Base-by-base conservation (phyloP, 352 stramenopile species). In the Globisporangium perplexum region DNA sequence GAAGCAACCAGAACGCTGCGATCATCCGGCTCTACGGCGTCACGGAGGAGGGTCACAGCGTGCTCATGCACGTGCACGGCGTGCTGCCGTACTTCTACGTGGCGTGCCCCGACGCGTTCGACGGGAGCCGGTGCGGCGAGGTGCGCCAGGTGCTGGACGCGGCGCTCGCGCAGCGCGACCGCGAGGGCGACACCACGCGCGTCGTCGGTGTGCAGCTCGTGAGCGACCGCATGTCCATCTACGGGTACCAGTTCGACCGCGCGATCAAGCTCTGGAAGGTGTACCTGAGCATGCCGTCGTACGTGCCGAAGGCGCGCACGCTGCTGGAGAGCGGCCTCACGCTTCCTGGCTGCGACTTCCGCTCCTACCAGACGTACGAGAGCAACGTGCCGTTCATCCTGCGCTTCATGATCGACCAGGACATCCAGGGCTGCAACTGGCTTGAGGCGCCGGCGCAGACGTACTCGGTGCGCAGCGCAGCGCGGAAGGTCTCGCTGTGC, bases 341-440 rank as follows among this genome's bases (percentile, higher is more conserved):
- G 15, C 39, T 90, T 7, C 78, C 81, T 5, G 83, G 79, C 22
- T 82, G 76, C 50, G 77, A 87, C 14, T 85, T 73, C 46, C 74
- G 77, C 11, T 76, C 65, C 33, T 94, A 83, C 63, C 83, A 96
- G 63, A 98, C 90, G 11, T 99, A 97, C 81, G 97, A 99, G 72
- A 98, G 86, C 66, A 99, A 99, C 74, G 95, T 99, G 35, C 97
- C 96, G 7, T 99, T 98, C 82, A 93, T 99, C 15, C 76, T 99
- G 59, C 90, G 97, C 11, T 99, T 98, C 75, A 99, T 99, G 95
- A 98, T 99, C 68, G 97, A 99, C 69, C 74, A 93, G 46, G 83
- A 97, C 28, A 98, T 99, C 58, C 83, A 76, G 5, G 97, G 97
- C 24, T 97, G 96, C 57, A 98, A 98, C 65, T 99, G 97, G 97